A percentile compares a stretch with the other conserved stretches of the same genome.
Evolutionary conservation across 192 early-diverging fungal species (phyloP).

Genomic region (Phlyctochytrium planicorne): DNA sequence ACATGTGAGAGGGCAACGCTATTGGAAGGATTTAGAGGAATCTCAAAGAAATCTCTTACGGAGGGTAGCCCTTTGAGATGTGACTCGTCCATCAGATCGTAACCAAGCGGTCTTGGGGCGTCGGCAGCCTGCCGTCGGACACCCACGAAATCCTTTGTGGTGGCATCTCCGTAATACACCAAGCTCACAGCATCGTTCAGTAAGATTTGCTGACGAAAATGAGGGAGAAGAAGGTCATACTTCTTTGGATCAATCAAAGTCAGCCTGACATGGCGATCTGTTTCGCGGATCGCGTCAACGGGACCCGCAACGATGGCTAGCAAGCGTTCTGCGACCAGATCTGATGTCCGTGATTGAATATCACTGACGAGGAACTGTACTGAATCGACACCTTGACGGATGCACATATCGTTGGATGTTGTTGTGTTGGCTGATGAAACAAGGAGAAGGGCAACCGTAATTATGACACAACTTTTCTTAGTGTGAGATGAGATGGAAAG

Average conservation of each 20-base stretch:
- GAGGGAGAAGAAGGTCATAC: neutral
- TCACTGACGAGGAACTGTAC: neutral
- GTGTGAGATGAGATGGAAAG: too few species aligned
- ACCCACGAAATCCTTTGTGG: neutral
- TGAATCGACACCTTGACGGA: neutral
- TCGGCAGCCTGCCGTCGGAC: neutral
- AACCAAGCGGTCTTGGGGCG: neutral
- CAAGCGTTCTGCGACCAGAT: neutral
- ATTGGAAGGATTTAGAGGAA: neutral
- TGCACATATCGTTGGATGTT: neutral
- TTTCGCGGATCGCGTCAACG: neutral
- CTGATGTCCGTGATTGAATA: neutral
- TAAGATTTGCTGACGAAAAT: neutral
- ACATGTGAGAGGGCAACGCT: neutral
- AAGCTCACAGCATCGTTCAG: neutral
- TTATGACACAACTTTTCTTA: neutral
- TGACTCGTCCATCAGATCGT: neutral
- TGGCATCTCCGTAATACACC: conserved; percentile 5
- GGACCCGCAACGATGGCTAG: neutral
- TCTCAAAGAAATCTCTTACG: neutral
- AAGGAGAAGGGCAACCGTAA: neutral
- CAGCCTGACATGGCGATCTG: neutral
- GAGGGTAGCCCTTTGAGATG: neutral
- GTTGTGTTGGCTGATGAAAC: neutral
- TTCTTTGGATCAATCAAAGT: neutral